Evolutionary conservation across 208 protist genomes (phyloP).

Genomic region (Naegleria fowleri): DNA sequence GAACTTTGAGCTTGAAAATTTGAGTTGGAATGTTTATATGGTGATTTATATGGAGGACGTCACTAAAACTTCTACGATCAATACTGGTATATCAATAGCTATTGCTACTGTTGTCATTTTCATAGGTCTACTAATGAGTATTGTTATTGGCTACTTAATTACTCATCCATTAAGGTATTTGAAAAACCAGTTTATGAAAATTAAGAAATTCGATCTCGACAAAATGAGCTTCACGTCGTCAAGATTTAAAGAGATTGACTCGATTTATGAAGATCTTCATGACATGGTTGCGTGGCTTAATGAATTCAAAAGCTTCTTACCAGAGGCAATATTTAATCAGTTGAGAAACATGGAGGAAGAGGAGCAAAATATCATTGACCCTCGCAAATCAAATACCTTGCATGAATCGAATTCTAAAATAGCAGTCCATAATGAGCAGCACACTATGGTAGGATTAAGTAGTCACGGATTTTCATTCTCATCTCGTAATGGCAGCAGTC

Average conservation of each 20-base stretch:
- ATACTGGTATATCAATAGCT: background rate
- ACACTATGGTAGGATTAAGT: too few relatives aligned
- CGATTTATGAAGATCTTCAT: background rate
- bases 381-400: too few relatives aligned
- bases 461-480: too few relatives aligned
- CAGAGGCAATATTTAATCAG: background rate
- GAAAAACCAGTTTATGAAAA: too few relatives aligned
- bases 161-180: background rate
- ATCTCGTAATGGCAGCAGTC: too few relatives aligned
- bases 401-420: too few relatives aligned
- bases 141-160: background rate
- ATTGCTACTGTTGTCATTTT: background rate
- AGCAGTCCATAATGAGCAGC: too few relatives aligned
- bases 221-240: too few relatives aligned
- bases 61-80: background rate
- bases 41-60: background rate
- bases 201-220: too few relatives aligned
- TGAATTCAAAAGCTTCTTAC: background rate
- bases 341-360: background rate
- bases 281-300: too few relatives aligned
- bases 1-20: background rate
- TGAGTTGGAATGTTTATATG: background rate
- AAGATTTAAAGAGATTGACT: too few relatives aligned
- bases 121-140: background rate
- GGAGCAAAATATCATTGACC: too few relatives aligned